These are phyloP conservation scores for Mangifera indica DNA, from an alignment of 345 rosid species.

Conservation along the genomic window DNA sequence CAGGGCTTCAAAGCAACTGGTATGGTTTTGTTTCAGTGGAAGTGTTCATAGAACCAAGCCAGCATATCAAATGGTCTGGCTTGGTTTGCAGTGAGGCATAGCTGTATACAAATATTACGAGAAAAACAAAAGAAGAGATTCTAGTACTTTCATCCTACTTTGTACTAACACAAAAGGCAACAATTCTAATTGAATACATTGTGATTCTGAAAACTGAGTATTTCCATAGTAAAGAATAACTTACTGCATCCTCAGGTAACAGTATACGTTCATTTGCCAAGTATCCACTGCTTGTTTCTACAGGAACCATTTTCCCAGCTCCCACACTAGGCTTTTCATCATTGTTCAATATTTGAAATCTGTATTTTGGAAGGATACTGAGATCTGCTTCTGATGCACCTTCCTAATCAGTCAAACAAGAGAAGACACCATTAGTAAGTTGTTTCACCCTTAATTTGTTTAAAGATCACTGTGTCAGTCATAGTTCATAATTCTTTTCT, in stretches of 20 bases:
- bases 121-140: not conserved
- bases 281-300: constrained; percentile 54
- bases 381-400: constrained; percentile 99
- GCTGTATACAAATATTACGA: not conserved
- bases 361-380: constrained; percentile 77
- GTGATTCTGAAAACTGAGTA: not conserved
- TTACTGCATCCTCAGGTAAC: constrained; percentile 89
- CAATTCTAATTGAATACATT: not conserved
- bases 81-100: no score
- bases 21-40: not conserved
- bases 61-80: not conserved
- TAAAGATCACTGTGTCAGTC: not conserved
- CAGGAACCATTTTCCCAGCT: constrained; percentile 84
- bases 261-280: constrained; percentile 67
- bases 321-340: constrained; percentile 58
- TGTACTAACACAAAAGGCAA: not conserved
- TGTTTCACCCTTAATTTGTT: constrained; percentile 5
- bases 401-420: constrained; percentile 51
- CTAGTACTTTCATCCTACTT: no score
- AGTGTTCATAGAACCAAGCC: not conserved
- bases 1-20: not conserved
- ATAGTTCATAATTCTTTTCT: not conserved
- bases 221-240: constrained; percentile 18
- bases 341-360: constrained; percentile 44
- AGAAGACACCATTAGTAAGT: constrained; percentile 11